Evolutionary conservation across 192 early-diverging fungal species (phyloP), one percentile per base, ranked within the genome.

Genomic region (Backusella psychrophila): DNA sequence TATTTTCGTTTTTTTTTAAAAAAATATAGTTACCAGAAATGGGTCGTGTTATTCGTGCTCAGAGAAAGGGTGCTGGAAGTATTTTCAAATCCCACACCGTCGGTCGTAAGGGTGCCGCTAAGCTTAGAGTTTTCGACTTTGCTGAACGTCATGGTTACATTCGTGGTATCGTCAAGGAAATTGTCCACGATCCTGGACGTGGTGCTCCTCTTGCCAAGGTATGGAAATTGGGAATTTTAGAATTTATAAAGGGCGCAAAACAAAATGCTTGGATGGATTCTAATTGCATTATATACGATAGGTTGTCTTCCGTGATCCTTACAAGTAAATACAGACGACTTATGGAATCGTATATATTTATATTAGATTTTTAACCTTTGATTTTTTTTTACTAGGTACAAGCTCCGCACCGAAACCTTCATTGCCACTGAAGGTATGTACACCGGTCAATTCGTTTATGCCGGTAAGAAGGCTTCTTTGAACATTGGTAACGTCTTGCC

Each of bases 391-490:
- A 21, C 1, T 77, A 85, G 83, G 85, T 98, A 91, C 93, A 95
- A 94, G 91, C 90, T 91, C 72, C 85, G 87, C 78, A 94, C 92
- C 78, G 93, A 96, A 89, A 93, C 91, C 78, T 96, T 97, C 95
- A 92, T 98, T 78, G 96, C 97, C 85, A 96, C 96, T 73, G 96
- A 99, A 87, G 98, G 98, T 82, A 92, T 97, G 89, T 96, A 97
- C 94, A 98, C 98, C 66, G 98, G 98, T 67, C 97, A 98, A 89
- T 99, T 99, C 85, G 88, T 99, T 74, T 99, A 96, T 92, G 93
- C 92, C 88, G 98, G 98, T 81, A 97, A 96, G 94, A 99, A 96
- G 91, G 94, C 93, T 53, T 82, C 91, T 74, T 90, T 99, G 73
- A 91, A 86, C 80, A 89, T 98, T 79, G 98, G 98, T 81, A 99